Evolutionary conservation across 164 flowering plant species (phyloP).

Genomic region (Liriodendron chinense): DNA sequence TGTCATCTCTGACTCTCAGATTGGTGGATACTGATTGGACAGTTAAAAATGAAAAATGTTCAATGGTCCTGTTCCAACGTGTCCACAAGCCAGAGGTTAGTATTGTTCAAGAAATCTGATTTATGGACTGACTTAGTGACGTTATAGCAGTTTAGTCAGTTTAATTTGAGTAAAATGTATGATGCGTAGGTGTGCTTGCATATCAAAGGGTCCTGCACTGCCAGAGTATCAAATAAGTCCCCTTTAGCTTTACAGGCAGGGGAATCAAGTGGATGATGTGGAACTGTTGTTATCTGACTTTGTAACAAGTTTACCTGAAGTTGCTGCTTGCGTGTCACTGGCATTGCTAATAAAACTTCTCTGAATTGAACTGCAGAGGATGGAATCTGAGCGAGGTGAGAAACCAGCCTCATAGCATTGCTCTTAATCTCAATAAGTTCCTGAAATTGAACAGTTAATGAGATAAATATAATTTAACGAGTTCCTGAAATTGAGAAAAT

Average conservation of each 20-base stretch:
- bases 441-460: conserved; percentile 32
- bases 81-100: not conserved
- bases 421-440: conserved; percentile 60
- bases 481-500: too few relatives aligned
- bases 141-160: not conserved
- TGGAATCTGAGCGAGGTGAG: conserved; percentile 86
- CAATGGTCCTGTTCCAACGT: too few relatives aligned
- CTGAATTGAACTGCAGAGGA: conserved; percentile 63
- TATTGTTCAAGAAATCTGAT: not conserved
- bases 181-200: not conserved
- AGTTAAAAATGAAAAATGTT: too few relatives aligned
- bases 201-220: not conserved
- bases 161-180: not conserved
- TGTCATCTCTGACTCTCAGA: too few relatives aligned
- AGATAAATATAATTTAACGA: not conserved
- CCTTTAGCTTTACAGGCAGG: not conserved
- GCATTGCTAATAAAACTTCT: conserved; percentile 77
- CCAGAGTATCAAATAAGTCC: not conserved
- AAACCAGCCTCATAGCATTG: conserved; percentile 61
- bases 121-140: not conserved
- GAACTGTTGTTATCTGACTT: not conserved
- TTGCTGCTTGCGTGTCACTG: conserved; percentile 57
- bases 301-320: conserved; percentile 57
- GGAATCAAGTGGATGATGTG: not conserved
- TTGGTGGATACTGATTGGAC: too few relatives aligned